Percentiles rank a stretch among this genome's conserved stretches.
Evolutionary conservation across 2,329 filamentous ascomycete species (phyloP).

Genomic region (Claviceps spartinae): DNA sequence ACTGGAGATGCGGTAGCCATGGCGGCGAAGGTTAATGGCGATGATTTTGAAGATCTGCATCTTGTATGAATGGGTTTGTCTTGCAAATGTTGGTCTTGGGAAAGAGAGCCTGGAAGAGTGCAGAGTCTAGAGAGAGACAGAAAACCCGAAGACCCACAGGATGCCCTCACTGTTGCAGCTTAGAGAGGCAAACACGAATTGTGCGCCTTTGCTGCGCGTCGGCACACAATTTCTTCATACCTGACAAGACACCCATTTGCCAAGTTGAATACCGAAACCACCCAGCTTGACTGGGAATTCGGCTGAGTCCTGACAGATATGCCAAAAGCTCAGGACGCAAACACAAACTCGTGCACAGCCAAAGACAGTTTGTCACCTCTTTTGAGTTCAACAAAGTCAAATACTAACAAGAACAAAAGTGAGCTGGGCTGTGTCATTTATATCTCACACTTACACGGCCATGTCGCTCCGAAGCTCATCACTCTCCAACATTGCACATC

Average conservation of each 20-base stretch:
- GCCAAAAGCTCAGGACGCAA: not conserved
- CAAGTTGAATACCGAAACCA: not conserved
- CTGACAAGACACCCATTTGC: not conserved
- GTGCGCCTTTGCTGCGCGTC: no score
- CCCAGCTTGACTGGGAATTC: not conserved
- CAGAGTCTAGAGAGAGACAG: no score
- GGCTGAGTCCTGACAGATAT: not conserved
- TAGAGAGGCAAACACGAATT: no score
- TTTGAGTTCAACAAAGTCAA: not conserved
- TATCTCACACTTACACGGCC: not conserved
- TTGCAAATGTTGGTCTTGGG: no score
- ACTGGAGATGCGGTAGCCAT: no score
- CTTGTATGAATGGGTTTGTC: no score
- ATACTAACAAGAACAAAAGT: not conserved
- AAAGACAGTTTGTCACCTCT: not conserved
- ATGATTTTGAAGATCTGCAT: no score
- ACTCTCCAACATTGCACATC: constrained; percentile 10
- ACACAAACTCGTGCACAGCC: not conserved
- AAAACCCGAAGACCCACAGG: no score
- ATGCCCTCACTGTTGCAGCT: no score
- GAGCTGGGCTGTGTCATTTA: not conserved
- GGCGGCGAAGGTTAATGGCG: no score
- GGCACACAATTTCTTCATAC: no score
- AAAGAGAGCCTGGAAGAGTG: no score
- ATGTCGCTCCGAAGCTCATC: constrained; percentile 14